Conservation (phyloP, 139 green algal species). For the Edaphochlamys debaryana region DNA sequence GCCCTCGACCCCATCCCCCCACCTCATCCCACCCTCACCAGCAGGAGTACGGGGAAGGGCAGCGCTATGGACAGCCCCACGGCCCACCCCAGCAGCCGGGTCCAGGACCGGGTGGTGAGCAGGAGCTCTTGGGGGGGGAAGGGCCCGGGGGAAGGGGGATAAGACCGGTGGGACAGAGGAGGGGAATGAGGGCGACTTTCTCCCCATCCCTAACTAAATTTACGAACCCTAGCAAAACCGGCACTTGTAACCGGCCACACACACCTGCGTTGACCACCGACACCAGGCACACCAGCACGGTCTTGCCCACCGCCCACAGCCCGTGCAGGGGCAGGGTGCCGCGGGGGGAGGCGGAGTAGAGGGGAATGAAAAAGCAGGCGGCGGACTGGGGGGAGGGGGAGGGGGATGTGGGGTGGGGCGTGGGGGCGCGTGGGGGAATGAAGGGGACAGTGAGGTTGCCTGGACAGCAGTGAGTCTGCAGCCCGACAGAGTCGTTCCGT, state of each 20-base stretch:
- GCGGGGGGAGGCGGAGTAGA: conserved; percentile 54
- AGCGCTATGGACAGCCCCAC: conserved; percentile 23
- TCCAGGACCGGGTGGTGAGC: conserved; percentile 10
- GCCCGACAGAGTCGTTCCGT: too few species aligned
- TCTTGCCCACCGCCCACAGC: conserved; percentile 52
- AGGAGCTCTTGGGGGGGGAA: too few species aligned
- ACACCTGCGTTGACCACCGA: conserved; percentile 69
- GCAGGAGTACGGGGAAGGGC: conserved; percentile 42
- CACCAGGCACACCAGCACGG: conserved; percentile 65
- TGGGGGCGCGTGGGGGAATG: background rate
- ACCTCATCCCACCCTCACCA: background rate
- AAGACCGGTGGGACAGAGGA: too few species aligned
- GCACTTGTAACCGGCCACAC: too few species aligned
- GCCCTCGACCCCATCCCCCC: background rate
- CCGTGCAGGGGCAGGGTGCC: conserved; percentile 15
- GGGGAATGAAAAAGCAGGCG: conserved; percentile 74
- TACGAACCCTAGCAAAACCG: too few species aligned
- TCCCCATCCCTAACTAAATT: too few species aligned
- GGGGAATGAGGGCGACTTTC: too few species aligned
- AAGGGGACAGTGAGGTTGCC: too few species aligned
- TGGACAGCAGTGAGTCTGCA: too few species aligned
- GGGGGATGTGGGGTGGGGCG: too few species aligned
- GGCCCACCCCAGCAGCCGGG: conserved; percentile 37
- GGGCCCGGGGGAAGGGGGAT: too few species aligned
- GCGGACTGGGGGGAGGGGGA: conserved; percentile 45